These are phyloP conservation scores for Onygena corvina DNA, from an alignment of 2,329 filamentous ascomycete genomes.

Conservation along the genomic window DNA sequence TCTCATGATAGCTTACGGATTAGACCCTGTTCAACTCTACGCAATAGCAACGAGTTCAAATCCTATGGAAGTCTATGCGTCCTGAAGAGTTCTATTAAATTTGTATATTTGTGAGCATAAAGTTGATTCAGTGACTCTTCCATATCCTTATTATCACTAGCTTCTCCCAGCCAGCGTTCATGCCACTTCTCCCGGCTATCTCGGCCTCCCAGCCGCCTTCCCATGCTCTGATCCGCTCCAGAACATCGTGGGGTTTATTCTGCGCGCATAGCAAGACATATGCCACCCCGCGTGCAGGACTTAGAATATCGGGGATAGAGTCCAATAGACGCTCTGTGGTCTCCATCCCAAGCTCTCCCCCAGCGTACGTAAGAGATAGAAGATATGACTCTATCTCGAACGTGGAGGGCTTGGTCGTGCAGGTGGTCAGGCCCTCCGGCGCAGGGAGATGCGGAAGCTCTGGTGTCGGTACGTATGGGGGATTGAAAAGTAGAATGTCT, in stretches of 20 bases:
- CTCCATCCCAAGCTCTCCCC: constrained; percentile 85
- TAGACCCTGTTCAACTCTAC: not conserved
- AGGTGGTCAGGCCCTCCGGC: not conserved
- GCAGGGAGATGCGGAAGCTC: constrained; percentile 46
- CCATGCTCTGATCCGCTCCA: constrained; percentile 48
- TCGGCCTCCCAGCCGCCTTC: constrained; percentile 57
- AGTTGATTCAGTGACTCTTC: constrained; percentile 32
- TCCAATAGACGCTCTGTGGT: constrained; percentile 69
- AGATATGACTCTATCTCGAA: constrained; percentile 77
- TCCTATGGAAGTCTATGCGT: no score
- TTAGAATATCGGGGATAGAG: constrained; percentile 53
- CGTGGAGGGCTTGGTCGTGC: constrained; percentile 18
- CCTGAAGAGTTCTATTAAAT: no score
- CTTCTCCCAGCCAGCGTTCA: constrained; percentile 87
- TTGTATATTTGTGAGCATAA: not conserved
- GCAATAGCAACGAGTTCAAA: not conserved
- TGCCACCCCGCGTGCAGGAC: constrained; percentile 57
- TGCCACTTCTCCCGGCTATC: constrained; percentile 70
- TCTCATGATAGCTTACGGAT: no score
- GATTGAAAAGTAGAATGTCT: constrained; percentile 90
- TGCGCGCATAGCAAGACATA: constrained; percentile 85
- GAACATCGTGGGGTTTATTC: constrained; percentile 70
- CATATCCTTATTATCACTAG: constrained; percentile 80
- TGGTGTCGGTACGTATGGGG: constrained; percentile 85
- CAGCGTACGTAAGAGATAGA: constrained; percentile 75